Conservation (phyloP, 2,329 filamentous ascomycete genomes). For the Calonectria hawksworthii region DNA sequence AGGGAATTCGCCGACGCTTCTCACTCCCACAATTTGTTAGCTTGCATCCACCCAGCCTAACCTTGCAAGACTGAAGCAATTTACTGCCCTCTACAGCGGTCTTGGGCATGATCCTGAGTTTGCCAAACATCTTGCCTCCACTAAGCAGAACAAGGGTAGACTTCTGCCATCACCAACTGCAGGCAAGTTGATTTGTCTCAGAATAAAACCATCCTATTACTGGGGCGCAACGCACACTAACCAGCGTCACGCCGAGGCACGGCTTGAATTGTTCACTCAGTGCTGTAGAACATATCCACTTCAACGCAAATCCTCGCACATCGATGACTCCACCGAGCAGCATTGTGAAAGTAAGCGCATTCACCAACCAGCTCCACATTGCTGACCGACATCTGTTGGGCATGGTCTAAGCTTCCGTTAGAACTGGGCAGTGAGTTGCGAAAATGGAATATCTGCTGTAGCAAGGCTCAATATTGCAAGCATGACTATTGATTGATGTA, state of each 20-base stretch:
- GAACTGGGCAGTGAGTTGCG: too few species aligned
- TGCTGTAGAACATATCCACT: not conserved
- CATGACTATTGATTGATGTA: too few species aligned
- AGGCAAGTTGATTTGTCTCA: not conserved
- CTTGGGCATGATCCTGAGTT: not conserved
- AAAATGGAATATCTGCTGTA: too few species aligned
- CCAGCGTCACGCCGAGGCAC: not conserved
- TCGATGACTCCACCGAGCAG: too few species aligned
- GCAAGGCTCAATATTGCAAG: too few species aligned
- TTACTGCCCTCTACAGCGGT: not conserved
- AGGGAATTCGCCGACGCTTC: not conserved
- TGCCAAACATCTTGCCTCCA: not conserved
- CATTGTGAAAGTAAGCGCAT: too few species aligned
- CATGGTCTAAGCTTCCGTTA: too few species aligned
- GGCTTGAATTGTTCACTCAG: not conserved
- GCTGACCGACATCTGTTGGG: too few species aligned
- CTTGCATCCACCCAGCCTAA: not conserved
- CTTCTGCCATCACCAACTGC: not conserved
- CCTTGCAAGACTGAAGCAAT: not conserved
- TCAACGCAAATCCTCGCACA: too few species aligned
- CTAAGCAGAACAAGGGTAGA: not conserved
- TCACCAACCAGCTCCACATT: too few species aligned
- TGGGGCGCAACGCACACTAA: not conserved
- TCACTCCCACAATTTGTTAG: not conserved
- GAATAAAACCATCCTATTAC: not conserved